phyloP scores from a whole-genome alignment of 2,329 filamentous ascomycete species.

The Sordariomycetes sp. region DNA sequence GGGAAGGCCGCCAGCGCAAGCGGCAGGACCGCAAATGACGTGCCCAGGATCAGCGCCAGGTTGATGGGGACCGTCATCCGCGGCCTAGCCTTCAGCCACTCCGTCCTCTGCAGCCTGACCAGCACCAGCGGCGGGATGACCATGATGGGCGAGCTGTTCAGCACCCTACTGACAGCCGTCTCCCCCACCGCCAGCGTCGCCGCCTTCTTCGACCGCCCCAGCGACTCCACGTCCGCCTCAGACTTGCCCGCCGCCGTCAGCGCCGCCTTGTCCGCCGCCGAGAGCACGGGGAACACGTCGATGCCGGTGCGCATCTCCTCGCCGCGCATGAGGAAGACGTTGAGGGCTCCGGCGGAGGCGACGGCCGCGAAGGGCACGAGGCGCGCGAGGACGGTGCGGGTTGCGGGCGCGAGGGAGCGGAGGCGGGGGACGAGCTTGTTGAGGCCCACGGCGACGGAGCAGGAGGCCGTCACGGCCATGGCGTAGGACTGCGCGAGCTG shows the following conservation, averaged over 20 bases:
- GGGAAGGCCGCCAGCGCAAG: slow-evolving; percentile 87
- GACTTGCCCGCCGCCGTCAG: slow-evolving; percentile 42
- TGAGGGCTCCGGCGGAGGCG: slow-evolving; percentile 77
- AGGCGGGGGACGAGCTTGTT: slow-evolving; percentile 82
- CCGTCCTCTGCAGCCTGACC: slow-evolving; percentile 68
- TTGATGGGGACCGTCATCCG: slow-evolving; percentile 66
- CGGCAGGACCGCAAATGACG: slow-evolving; percentile 78
- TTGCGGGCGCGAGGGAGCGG: slow-evolving; percentile 59
- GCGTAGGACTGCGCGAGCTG: slow-evolving; percentile 83
- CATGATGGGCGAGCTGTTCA: slow-evolving; percentile 97
- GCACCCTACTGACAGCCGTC: slow-evolving; percentile 79
- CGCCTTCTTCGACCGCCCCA: slow-evolving; percentile 81
- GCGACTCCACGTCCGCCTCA: slow-evolving; percentile 50
- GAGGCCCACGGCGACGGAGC: slow-evolving; percentile 82
- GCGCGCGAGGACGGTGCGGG: slow-evolving; percentile 65
- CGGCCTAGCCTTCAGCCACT: slow-evolving; percentile 70
- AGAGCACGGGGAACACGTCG: slow-evolving; percentile 75
- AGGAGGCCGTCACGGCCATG: slow-evolving; percentile 83
- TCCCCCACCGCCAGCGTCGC: slow-evolving; percentile 83
- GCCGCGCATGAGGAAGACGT: slow-evolving; percentile 94
- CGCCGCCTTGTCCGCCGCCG: slow-evolving; percentile 51
- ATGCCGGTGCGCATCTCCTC: slow-evolving; percentile 92
- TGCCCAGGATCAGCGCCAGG: slow-evolving; percentile 72
- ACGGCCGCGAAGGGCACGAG: slow-evolving; percentile 94
- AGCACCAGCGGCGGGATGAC: slow-evolving; percentile 80